Percentiles rank a stretch among this genome's conserved stretches.
phyloP scores from a whole-genome alignment of 768 basidiomycete genomes.

The Nevesoporus exiguus region DNA sequence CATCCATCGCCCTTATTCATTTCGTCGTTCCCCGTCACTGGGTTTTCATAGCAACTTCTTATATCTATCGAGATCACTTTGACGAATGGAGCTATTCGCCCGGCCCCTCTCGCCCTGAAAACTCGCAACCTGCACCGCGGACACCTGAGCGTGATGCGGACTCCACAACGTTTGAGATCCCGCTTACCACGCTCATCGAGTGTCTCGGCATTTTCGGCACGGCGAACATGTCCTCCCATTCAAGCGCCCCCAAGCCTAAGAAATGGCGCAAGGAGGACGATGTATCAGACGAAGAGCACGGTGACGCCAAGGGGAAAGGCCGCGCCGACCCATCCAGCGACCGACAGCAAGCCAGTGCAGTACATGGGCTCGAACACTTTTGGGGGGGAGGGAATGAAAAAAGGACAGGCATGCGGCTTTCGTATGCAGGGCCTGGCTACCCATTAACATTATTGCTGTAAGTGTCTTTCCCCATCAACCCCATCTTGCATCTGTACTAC shows the following conservation, averaged over 20 bases:
- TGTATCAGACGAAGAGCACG: conserved; percentile 39
- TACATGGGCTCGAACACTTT: conserved; percentile 50
- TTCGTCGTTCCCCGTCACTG: not conserved
- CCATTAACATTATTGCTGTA: conserved; percentile 79
- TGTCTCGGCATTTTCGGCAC: conserved; percentile 94
- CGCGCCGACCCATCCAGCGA: conserved; percentile 6
- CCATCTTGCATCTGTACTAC: not conserved
- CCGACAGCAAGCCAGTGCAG: conserved; percentile 17
- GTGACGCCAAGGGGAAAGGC: conserved; percentile 35
- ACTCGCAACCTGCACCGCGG: conserved; percentile 18
- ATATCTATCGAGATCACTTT: conserved; percentile 74
- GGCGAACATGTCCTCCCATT: conserved; percentile 40
- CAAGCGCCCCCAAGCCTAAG: conserved; percentile 38
- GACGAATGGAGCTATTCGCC: conserved; percentile 71
- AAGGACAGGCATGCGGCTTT: conserved; percentile 82
- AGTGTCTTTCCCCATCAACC: conserved; percentile 28
- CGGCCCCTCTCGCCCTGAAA: conserved; percentile 29
- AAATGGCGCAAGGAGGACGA: conserved; percentile 49
- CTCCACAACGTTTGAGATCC: conserved; percentile 69
- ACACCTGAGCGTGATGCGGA: conserved; percentile 13
- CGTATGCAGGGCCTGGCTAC: conserved; percentile 73
- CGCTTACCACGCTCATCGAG: conserved; percentile 79
- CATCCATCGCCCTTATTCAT: not conserved
- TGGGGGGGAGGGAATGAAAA: conserved; percentile 52
- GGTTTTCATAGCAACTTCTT: conserved; percentile 67